Percentiles rank a stretch among this genome's conserved stretches.
Conservation (phyloP, 257 asterid genomes). For the Osmanthus fragrans region DNA sequence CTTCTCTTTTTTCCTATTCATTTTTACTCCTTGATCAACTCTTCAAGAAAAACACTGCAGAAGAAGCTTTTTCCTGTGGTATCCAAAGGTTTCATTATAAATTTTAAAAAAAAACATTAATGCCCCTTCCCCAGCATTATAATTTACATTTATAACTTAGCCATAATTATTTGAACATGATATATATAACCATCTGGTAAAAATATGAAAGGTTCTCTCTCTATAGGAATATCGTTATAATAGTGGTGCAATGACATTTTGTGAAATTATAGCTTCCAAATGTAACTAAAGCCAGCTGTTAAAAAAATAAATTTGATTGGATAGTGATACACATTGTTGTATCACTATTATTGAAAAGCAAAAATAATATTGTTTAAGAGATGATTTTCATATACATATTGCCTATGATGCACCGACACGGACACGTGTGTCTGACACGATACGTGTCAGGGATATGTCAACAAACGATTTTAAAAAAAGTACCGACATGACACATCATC, state of each 20-base stretch:
- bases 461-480: too few species aligned
- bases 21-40: not conserved
- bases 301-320: not conserved
- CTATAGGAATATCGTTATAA: not conserved
- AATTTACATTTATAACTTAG: not conserved
- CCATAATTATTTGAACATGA: not conserved
- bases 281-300: constrained; percentile 1
- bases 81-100: not conserved
- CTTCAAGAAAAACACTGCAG: not conserved
- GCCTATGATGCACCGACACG: too few species aligned
- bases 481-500: too few species aligned
- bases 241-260: not conserved
- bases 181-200: not conserved
- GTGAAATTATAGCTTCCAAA: not conserved
- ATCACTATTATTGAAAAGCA: not conserved
- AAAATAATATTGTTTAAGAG: not conserved
- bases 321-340: constrained; percentile 2
- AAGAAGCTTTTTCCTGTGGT: not conserved
- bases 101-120: not conserved
- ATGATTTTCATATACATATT: not conserved
- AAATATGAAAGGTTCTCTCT: not conserved
- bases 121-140: not conserved
- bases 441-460: too few species aligned
- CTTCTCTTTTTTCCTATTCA: not conserved
- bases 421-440: too few species aligned